Percentiles rank a stretch among this genome's conserved stretches.
Conservation (phyloP, 2,329 filamentous ascomycete genomes). For the Elsinoe batatas region DNA sequence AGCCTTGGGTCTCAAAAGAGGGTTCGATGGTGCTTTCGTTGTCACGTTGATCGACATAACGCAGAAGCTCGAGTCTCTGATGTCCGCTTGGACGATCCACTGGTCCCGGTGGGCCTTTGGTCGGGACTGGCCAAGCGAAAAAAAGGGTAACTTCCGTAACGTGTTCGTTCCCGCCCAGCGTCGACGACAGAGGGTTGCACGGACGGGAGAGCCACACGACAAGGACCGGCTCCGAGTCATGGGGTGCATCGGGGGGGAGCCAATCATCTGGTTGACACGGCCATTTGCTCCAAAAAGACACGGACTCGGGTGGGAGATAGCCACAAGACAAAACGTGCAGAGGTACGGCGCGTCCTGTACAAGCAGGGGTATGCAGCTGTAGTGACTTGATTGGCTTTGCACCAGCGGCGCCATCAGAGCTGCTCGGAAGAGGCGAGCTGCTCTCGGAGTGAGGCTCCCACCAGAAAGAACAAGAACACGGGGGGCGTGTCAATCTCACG, state of each 20-base stretch:
- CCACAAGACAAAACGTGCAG: constrained; percentile 4
- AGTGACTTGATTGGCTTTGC: background rate
- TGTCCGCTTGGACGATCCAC: constrained; percentile 11
- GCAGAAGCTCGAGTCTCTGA: constrained; percentile 11
- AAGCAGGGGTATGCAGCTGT: constrained; percentile 1
- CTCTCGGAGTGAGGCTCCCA: background rate
- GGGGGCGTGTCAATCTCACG: constrained; percentile 8
- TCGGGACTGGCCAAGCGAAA: constrained; percentile 12
- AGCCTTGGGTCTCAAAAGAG: constrained; percentile 8
- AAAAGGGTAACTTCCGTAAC: constrained; percentile 10
- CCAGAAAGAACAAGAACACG: background rate
- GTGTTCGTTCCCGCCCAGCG: constrained; percentile 9
- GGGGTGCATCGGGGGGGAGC: background rate
- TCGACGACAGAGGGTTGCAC: background rate
- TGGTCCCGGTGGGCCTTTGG: constrained; percentile 10
- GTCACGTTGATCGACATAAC: constrained; percentile 14
- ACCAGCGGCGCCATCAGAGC: constrained; percentile 2
- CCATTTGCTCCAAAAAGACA: background rate
- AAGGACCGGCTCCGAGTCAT: constrained; percentile 7
- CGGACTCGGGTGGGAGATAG: background rate
- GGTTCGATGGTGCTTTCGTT: constrained; percentile 12
- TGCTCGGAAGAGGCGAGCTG: background rate
- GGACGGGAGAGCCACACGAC: constrained; percentile 11
- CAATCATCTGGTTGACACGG: constrained; percentile 1
- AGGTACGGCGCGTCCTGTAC: background rate